Percentiles rank a stretch among this genome's conserved stretches.
Evolutionary conservation across 2,329 filamentous ascomycete genomes (phyloP).

Genomic region (Aspergillus quadrilineatus): DNA sequence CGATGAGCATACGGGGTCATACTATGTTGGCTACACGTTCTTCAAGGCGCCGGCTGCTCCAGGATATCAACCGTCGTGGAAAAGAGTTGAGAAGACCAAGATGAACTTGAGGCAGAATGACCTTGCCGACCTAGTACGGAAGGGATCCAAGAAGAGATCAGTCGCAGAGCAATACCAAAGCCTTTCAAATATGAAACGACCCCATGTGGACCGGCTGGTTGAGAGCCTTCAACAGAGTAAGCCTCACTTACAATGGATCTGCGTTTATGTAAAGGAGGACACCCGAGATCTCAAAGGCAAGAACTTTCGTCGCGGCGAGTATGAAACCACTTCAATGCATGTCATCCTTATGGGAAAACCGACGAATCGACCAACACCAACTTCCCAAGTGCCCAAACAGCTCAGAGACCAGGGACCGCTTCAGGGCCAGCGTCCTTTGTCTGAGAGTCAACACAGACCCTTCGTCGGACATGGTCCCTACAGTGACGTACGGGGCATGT

Average conservation of each 20-base stretch:
- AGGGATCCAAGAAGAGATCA: slow-evolving; percentile 28
- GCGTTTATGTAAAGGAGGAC: slow-evolving; percentile 37
- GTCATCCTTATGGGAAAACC: slow-evolving; percentile 36
- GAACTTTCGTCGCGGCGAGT: slow-evolving; percentile 27
- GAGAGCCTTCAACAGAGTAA: slow-evolving; percentile 31
- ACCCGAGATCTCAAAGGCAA: slow-evolving; percentile 29
- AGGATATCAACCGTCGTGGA: slow-evolving; percentile 34
- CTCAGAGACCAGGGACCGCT: slow-evolving; percentile 12
- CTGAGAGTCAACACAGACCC: slow-evolving; percentile 8
- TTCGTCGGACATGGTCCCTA: neutral
- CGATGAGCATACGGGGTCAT: slow-evolving; percentile 17
- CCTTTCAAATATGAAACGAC: slow-evolving; percentile 29
- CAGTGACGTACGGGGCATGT: slow-evolving; percentile 6
- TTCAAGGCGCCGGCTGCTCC: slow-evolving; percentile 31
- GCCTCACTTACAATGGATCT: slow-evolving; percentile 37
- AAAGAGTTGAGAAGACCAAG: slow-evolving; percentile 26
- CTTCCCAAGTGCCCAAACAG: slow-evolving; percentile 16
- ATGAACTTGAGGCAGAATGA: slow-evolving; percentile 36
- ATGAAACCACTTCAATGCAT: slow-evolving; percentile 34
- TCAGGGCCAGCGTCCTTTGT: slow-evolving; percentile 4
- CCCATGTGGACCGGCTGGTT: slow-evolving; percentile 38
- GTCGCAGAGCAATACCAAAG: slow-evolving; percentile 31
- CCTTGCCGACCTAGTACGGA: slow-evolving; percentile 31
- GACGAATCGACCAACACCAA: slow-evolving; percentile 17
- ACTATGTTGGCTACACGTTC: slow-evolving; percentile 38